Base-by-base conservation (phyloP, 176 grass and related monocot genomes). In the Ampelocalamus luodianensis region DNA sequence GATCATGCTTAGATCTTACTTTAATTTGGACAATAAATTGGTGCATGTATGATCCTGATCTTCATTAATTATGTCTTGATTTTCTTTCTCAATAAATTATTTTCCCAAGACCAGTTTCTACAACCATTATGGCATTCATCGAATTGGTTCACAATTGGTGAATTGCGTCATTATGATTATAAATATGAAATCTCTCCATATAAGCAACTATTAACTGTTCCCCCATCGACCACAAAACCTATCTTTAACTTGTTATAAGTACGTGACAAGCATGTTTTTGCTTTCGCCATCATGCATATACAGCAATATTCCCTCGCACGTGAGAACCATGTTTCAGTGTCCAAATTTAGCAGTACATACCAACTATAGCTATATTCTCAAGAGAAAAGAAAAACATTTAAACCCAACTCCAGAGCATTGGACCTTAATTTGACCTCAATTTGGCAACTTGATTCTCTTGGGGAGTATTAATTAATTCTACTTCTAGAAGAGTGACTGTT, bases 1-100 rank as follows among this genome's bases (percentile, higher is more conserved):
- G 68, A 71, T 78, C 22, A 42, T 78, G 80, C 72, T 48, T 74
- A 48, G 48, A 82, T 76, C 43, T n/a, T 79, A 62, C 51, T 78
- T 78, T 23, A 78, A 34, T 17, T 48, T n/a, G 39, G 48, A 68
- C 64, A 60, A 14, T n/a, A 76, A 68, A 49, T 62, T 40, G 43
- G 10, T 64, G 22, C 34, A 50, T 82, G 37, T 17, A 77, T 63
- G 56, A 22, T 63, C 63, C 26, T 65, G 32, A 22, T 36, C 60
- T 73, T 8, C 34, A 36, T 68, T 38, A 37, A 23, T 46, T 56
- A 48, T 22, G 53, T 78, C 1, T 79, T 49, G 8, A 58, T 6
- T 20, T 58, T 45, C 2, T 45, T 32, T 37, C 39, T 20, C 16
- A n/a, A 61, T 15, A 60, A 82, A 45, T 39, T 29, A 59, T 71